Percentiles rank a stretch among this genome's conserved stretches.
phyloP scores from a whole-genome alignment of 2,329 filamentous ascomycete species.

The Penicillium brasilianum region DNA sequence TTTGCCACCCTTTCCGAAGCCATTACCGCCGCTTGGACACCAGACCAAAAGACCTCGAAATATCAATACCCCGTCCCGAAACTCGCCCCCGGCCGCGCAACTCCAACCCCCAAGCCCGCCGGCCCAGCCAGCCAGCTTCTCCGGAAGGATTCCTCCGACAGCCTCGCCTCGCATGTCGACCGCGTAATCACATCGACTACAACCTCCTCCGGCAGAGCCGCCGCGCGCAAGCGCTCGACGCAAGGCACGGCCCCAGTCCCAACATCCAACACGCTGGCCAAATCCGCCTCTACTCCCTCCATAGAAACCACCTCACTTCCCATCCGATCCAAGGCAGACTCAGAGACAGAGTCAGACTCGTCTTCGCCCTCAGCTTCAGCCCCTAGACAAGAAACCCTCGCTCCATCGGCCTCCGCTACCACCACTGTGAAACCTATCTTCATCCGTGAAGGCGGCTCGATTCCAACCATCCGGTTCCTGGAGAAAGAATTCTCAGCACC shows the following conservation, averaged over 20 bases:
- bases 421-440: slow-evolving; percentile 68
- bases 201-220: slow-evolving; percentile 39
- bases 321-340: slow-evolving; percentile 17
- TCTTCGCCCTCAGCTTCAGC: slow-evolving; percentile 3
- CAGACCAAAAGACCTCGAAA: slow-evolving; percentile 37
- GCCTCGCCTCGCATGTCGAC: slow-evolving; percentile 47
- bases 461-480: slow-evolving; percentile 89
- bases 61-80: slow-evolving; percentile 41
- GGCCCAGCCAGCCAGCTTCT: slow-evolving; percentile 31
- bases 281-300: slow-evolving; percentile 26
- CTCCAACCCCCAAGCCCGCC: slow-evolving; percentile 16
- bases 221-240: slow-evolving; percentile 35
- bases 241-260: slow-evolving; percentile 36
- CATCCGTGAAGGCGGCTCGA: slow-evolving; percentile 93
- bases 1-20: slow-evolving; percentile 87
- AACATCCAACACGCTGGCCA: slow-evolving; percentile 48
- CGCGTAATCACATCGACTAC: slow-evolving; percentile 47
- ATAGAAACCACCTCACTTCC: slow-evolving; percentile 20
- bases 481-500: slow-evolving; percentile 93
- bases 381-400: background rate
- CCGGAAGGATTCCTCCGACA: slow-evolving; percentile 45
- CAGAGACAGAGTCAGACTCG: background rate
- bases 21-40: slow-evolving; percentile 81
- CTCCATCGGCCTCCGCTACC: background rate
- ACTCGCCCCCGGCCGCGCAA: slow-evolving; percentile 21